Base-by-base conservation (phyloP, 495 filamentous ascomycete genomes). In the Penicillium desertorum region DNA sequence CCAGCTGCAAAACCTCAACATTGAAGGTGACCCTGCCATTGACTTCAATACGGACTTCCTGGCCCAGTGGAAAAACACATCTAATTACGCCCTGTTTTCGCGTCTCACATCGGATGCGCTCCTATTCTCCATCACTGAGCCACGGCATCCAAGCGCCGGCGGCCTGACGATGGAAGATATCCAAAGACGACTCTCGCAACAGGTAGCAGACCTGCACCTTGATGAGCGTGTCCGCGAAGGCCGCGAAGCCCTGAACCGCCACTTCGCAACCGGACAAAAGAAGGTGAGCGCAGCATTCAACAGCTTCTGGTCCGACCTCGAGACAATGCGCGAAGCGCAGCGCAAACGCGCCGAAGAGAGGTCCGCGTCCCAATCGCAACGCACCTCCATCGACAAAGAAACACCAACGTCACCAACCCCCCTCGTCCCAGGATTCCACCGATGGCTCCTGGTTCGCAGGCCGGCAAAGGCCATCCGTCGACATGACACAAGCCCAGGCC, bases 111-210 rank as follows among this genome's bases (percentile, higher is more conserved):
- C 83, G 29, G 94, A 98, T 61, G 86, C 87, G 16, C 88, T 96
- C 62, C 76, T 98, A 5, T 98, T 96, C 65, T 93, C 96, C 59
- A 88, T 98, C 60, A 89, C 94, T 17, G 91, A 96, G 55, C 94
- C 94, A 5, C 86, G 83, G 45, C 94, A 98, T 72, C 93, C 96
- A 3, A 95, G 88, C 71, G 92, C 93, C 11, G 95, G 94, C n/a
- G 92, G 92, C 1, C 78, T 98, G 39, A 90, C 89, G 1, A 92
- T 98, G 61, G 94, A 98, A 41, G 94, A 98, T 69, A 86, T 98
- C 37, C 93, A 98, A 65, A 82, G 93, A 34, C 83, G 94, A 29
- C 80, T 98, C 25, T 85, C 91, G 17, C 90, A 95, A 71, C 92
- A 91, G 67, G 91, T 92, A 1, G 81, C 90, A 56, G 92, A 96